A percentile compares a stretch with the other conserved stretches of the same genome.
These are phyloP conservation scores for Boletus rubescentipes DNA, from an alignment of 768 basidiomycete genomes.

Conservation along the genomic window DNA sequence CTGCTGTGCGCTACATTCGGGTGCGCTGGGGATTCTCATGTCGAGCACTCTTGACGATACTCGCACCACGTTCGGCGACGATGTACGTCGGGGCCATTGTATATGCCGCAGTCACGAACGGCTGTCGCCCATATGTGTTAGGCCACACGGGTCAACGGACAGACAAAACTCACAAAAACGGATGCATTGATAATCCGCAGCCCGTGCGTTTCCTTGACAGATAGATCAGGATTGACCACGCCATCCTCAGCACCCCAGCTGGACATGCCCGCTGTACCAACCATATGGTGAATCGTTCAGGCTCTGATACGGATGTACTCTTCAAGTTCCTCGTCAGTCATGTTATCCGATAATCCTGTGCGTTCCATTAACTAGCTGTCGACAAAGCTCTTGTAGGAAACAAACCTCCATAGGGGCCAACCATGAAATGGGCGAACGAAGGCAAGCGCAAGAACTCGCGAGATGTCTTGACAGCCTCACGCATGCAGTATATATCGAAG, in stretches of 20 bases:
- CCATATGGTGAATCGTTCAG: neutral
- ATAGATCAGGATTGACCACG: neutral
- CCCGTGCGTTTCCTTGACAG: neutral
- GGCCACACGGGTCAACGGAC: neutral
- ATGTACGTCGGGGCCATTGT: slow-evolving; percentile 2
- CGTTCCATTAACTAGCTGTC: neutral
- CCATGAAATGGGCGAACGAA: neutral
- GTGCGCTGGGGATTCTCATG: neutral
- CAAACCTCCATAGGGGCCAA: neutral
- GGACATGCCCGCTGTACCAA: neutral
- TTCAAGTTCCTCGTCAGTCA: neutral
- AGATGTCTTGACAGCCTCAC: neutral
- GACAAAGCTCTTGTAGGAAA: neutral
- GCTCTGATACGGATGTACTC: neutral
- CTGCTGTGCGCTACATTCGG: neutral
- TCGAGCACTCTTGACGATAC: neutral
- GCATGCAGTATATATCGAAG: neutral
- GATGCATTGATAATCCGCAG: neutral
- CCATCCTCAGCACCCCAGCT: neutral
- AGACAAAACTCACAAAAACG: neutral
- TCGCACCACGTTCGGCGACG: neutral
- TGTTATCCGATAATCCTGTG: neutral
- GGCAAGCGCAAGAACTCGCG: neutral
- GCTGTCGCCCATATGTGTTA: neutral
- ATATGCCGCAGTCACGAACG: neutral